Conservation (phyloP, 306 rosid species). For the Astragalus glycyphyllos region DNA sequence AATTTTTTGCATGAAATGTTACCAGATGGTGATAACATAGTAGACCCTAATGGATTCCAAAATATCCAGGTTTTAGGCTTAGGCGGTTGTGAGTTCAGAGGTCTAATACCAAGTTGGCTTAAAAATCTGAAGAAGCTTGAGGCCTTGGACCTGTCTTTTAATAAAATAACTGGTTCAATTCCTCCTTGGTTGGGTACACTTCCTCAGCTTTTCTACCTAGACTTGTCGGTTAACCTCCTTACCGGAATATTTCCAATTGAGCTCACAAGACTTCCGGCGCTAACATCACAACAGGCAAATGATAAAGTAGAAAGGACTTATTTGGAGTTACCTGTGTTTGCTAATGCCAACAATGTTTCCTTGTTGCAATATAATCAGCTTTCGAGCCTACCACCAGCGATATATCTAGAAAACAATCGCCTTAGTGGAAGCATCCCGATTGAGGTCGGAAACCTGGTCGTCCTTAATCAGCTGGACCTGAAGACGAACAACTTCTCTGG, state of each 20-base stretch:
- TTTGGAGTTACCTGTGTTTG: conserved; percentile 87
- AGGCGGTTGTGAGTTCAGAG: conserved; percentile 78
- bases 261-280: conserved; percentile 63
- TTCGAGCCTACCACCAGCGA: conserved; percentile 75
- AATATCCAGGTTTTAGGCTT: conserved; percentile 69
- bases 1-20: conserved; percentile 61
- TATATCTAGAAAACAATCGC: conserved; percentile 68
- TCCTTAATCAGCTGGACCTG: conserved; percentile 69
- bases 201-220: conserved; percentile 78
- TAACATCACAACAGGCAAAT: conserved; percentile 55
- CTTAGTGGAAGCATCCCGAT: conserved; percentile 70
- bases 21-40: conserved; percentile 57
- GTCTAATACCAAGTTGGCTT: conserved; percentile 82
- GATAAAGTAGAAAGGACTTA: conserved; percentile 56
- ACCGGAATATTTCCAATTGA: conserved; percentile 67
- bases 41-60: conserved; percentile 66
- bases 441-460: conserved; percentile 69
- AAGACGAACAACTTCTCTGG: conserved; percentile 74
- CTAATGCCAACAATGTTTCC: conserved; percentile 67
- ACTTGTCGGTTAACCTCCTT: conserved; percentile 68
- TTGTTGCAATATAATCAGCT: conserved; percentile 82
- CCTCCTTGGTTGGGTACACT: conserved; percentile 78
- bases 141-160: conserved; percentile 80
- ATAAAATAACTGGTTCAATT: conserved; percentile 63
- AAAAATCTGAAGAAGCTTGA: conserved; percentile 62